Conservation (phyloP, 345 rosid species). For the Cochlearia excelsa region DNA sequence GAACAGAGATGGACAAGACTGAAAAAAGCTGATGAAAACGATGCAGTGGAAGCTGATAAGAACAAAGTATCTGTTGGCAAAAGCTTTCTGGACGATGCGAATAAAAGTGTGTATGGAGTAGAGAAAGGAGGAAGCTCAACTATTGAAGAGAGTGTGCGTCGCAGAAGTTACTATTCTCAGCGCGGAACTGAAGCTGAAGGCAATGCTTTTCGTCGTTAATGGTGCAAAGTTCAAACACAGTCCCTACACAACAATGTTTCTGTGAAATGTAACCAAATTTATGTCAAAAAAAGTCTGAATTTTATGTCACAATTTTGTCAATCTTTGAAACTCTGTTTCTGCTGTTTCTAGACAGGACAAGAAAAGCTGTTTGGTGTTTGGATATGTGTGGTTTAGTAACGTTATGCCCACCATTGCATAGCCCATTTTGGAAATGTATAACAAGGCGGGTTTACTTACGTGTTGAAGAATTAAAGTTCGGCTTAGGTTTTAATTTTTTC, state of each 20-base stretch:
- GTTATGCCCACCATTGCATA: too few species aligned
- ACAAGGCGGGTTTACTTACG: too few species aligned
- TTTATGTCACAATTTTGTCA: not conserved
- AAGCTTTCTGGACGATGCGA: conserved; percentile 81
- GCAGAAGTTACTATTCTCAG: conserved; percentile 74
- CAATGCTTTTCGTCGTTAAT: conserved; percentile 79
- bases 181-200: conserved; percentile 67
- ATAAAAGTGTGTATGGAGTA: conserved; percentile 77
- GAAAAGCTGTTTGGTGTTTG: too few species aligned
- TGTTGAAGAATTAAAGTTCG: too few species aligned
- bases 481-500: too few species aligned
- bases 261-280: conserved; percentile 1
- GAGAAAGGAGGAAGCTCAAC: conserved; percentile 91
- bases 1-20: conserved; percentile 91
- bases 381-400: too few species aligned
- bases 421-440: too few species aligned
- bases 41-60: conserved; percentile 57
- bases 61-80: conserved; percentile 46
- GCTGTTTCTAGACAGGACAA: too few species aligned
- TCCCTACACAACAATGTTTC: conserved; percentile 3
- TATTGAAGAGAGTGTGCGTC: conserved; percentile 89
- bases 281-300: too few species aligned
- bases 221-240: not conserved
- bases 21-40: conserved; percentile 77
- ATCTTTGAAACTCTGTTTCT: not conserved